These are phyloP conservation scores for Camelina laxa DNA, from an alignment of 345 rosid species.

Conservation along the genomic window DNA sequence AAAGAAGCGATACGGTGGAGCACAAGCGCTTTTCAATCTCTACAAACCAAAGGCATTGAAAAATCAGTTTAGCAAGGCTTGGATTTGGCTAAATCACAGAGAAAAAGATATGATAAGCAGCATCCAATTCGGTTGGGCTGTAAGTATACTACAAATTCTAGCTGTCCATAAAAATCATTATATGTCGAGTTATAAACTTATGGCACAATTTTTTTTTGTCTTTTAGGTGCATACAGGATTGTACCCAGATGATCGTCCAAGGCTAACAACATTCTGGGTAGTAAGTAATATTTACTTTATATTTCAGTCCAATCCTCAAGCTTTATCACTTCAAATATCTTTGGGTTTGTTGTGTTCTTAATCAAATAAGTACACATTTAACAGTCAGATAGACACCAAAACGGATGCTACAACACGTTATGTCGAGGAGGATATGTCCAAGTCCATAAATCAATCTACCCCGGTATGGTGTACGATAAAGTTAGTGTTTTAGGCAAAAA, in stretches of 20 bases:
- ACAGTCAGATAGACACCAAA: not conserved
- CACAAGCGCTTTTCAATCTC: conserved; percentile 12
- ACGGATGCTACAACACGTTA: conserved; percentile 21
- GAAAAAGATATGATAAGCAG: not conserved
- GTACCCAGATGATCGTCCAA: conserved; percentile 20
- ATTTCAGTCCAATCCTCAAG: not conserved
- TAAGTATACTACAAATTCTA: not conserved
- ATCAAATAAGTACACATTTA: not conserved
- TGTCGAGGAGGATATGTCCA: conserved; percentile 33
- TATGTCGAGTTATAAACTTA: not conserved
- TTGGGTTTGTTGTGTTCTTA: not conserved
- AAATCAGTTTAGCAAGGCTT: conserved; percentile 27
- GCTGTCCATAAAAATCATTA: not conserved
- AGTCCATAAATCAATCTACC: conserved; percentile 26
- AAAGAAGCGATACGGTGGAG: conserved; percentile 1
- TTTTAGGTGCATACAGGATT: conserved; percentile 30
- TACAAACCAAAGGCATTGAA: conserved; percentile 5
- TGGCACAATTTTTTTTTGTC: not conserved
- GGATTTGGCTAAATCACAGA: conserved; percentile 34
- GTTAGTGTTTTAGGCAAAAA: not conserved
- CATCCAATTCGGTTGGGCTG: conserved; percentile 35
- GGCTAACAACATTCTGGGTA: conserved; percentile 17
- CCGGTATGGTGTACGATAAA: conserved; percentile 16
- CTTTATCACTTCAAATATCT: not conserved
- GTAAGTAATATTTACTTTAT: conserved; percentile 12